Percentiles rank a stretch among this genome's conserved stretches.
These are phyloP conservation scores for Pseudotulostoma volvatum DNA, from an alignment of 495 filamentous ascomycete species.

Conservation along the genomic window DNA sequence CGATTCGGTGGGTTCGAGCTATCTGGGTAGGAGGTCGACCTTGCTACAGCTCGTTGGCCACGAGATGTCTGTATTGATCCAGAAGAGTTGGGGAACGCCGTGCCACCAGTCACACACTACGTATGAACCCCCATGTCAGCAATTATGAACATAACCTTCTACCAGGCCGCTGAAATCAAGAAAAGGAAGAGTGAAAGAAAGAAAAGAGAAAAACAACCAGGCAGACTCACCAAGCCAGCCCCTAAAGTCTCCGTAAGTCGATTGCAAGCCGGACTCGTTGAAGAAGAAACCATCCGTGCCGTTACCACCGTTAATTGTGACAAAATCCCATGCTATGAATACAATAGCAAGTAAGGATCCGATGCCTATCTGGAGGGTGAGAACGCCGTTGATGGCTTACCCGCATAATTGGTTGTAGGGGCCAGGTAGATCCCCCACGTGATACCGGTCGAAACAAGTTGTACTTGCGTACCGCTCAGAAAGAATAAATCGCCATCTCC, in stretches of 20 bases:
- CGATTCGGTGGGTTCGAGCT: too few species aligned
- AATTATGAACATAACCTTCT: not conserved
- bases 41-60: constrained; percentile 30
- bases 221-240: constrained; percentile 35
- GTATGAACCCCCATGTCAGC: constrained; percentile 3
- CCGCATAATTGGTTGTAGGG: constrained; percentile 16
- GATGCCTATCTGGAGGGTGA: not conserved
- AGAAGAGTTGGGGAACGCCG: constrained; percentile 38
- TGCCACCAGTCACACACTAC: constrained; percentile 41
- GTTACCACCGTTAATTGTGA: constrained; percentile 25
- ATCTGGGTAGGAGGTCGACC: constrained; percentile 15
- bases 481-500: constrained; percentile 17
- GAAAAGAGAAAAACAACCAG: not conserved
- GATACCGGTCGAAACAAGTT: constrained; percentile 20
- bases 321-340: constrained; percentile 24
- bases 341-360: not conserved
- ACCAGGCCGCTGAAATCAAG: not conserved
- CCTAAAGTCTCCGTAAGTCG: constrained; percentile 25
- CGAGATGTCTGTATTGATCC: constrained; percentile 14
- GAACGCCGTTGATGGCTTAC: constrained; percentile 13
- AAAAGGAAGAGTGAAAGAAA: not conserved
- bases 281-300: constrained; percentile 24
- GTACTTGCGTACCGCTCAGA: constrained; percentile 26
- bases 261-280: constrained; percentile 20
- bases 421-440: constrained; percentile 23